A percentile compares a stretch with the other conserved stretches of the same genome.
These are phyloP conservation scores for Wickerhamomyces chambardii DNA, from an alignment of 805 yeast genomes.

Conservation along the genomic window DNA sequence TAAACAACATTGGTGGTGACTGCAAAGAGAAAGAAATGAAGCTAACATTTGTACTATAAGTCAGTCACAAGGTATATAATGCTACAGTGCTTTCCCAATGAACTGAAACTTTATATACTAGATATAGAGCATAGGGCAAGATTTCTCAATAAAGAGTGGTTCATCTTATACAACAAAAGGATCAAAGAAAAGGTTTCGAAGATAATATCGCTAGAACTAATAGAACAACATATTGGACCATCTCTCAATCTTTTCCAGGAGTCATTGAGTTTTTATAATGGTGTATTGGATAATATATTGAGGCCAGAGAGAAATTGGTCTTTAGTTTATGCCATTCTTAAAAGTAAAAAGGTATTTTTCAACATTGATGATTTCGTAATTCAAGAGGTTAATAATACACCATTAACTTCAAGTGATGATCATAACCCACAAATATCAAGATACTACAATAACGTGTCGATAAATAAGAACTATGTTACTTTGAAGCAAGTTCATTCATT, in stretches of 20 bases:
- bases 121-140: conserved; percentile 23
- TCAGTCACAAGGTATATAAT: too few relatives aligned
- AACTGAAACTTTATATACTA: conserved; percentile 30
- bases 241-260: conserved; percentile 1
- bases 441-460: too few relatives aligned
- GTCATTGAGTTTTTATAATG: conserved; percentile 22
- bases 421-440: too few relatives aligned
- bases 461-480: not conserved
- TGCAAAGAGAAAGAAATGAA: too few relatives aligned
- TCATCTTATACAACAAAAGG: conserved; percentile 38
- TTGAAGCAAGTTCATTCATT: conserved; percentile 5
- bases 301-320: conserved; percentile 30
- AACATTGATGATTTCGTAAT: conserved; percentile 30
- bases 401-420: not conserved
- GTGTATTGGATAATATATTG: conserved; percentile 25
- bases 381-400: conserved; percentile 6
- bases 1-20: too few relatives aligned
- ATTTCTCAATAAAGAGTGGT: conserved; percentile 33
- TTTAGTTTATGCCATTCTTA: conserved; percentile 38
- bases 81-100: conserved; percentile 35
- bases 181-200: conserved; percentile 29
- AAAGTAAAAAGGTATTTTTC: conserved; percentile 44
- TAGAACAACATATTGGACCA: conserved; percentile 7
- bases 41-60: too few relatives aligned
- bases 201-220: conserved; percentile 27